A percentile compares a stretch with the other conserved stretches of the same genome.
phyloP scores from a whole-genome alignment of 176 grass and related monocot species.

The Rhynchospora pubera region DNA sequence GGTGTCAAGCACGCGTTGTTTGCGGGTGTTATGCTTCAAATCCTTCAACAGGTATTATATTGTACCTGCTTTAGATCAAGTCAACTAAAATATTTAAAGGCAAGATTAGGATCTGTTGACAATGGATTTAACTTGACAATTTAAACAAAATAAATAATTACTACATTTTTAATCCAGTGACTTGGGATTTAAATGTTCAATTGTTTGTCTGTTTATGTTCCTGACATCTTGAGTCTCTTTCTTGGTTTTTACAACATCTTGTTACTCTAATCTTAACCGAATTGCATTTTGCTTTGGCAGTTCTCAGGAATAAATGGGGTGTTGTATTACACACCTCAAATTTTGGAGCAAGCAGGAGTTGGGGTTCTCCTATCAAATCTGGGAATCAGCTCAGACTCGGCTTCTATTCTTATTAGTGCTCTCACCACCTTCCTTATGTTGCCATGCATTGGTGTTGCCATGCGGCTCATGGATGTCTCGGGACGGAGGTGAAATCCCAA shows the following conservation, averaged over 20 bases:
- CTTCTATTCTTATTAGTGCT: constrained; percentile 63
- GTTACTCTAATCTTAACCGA: not conserved
- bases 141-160: not conserved
- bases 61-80: not conserved
- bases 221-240: not conserved
- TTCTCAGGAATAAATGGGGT: constrained; percentile 89
- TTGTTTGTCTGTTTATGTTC: not conserved
- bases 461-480: constrained; percentile 90
- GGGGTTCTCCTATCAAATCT: constrained; percentile 46
- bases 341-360: constrained; percentile 77
- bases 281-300: constrained; percentile 16
- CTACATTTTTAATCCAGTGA: not conserved
- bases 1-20: constrained; percentile 60
- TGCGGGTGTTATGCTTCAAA: constrained; percentile 53
- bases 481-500: constrained; percentile 34
- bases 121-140: not conserved
- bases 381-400: constrained; percentile 49
- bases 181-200: not conserved
- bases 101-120: not conserved
- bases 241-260: not conserved
- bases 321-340: constrained; percentile 90
- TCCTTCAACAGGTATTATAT: constrained; percentile 48
- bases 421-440: constrained; percentile 78
- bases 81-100: not conserved
- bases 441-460: constrained; percentile 62